phyloP scores from a whole-genome alignment of 2,329 filamentous ascomycete species.

The Neurospora sp. region DNA sequence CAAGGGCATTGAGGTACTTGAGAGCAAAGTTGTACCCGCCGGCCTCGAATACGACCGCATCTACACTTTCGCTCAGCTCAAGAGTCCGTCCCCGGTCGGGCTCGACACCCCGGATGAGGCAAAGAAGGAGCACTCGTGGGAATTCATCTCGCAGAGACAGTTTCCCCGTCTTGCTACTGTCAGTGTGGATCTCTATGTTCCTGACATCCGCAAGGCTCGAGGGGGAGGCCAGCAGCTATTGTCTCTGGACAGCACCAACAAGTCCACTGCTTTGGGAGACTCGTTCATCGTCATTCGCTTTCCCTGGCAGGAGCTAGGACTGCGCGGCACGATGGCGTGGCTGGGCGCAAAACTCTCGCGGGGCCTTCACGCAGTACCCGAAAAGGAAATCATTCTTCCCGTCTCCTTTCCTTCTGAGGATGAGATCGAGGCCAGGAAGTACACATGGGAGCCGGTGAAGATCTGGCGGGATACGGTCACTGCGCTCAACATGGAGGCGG shows the following conservation, averaged over 20 bases:
- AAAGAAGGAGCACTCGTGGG: constrained; percentile 45
- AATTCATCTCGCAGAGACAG: constrained; percentile 60
- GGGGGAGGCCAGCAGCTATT: constrained; percentile 29
- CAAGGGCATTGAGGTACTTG: constrained; percentile 60
- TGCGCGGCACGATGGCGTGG: constrained; percentile 35
- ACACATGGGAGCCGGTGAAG: constrained; percentile 48
- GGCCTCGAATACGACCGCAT: constrained; percentile 74
- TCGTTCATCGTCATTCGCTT: constrained; percentile 59
- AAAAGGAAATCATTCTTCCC: constrained; percentile 57
- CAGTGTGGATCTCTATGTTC: constrained; percentile 56
- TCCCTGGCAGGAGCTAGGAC: constrained; percentile 44
- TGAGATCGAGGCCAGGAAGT: constrained; percentile 49
- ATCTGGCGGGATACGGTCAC: constrained; percentile 52
- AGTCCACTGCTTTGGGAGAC: constrained; percentile 24
- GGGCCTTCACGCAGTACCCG: constrained; percentile 39
- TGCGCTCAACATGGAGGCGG: constrained; percentile 46
- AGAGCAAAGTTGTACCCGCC: constrained; percentile 52
- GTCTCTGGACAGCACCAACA: constrained; percentile 11
- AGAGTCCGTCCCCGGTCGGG: constrained; percentile 35
- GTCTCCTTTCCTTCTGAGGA: constrained; percentile 47
- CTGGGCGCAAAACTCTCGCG: constrained; percentile 40
- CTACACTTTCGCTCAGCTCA: constrained; percentile 68
- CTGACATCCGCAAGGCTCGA: constrained; percentile 41
- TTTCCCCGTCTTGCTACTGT: constrained; percentile 64
- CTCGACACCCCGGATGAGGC: constrained; percentile 24